Evolutionary conservation across 2,329 filamentous ascomycete genomes (phyloP).

Genomic region (Clarireedia monteithiana): DNA sequence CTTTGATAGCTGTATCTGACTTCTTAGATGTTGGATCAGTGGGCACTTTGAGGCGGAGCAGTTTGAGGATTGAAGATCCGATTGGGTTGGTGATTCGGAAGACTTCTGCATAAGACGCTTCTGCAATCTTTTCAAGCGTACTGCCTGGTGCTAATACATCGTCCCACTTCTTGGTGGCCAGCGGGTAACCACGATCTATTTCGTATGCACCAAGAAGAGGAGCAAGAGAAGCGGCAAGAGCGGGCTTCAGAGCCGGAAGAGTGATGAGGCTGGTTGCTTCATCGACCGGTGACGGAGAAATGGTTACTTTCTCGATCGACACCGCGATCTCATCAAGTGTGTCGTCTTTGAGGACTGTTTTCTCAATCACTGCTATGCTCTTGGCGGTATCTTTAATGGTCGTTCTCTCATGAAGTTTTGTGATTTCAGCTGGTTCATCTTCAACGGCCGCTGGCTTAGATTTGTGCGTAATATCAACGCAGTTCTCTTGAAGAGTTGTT

Average conservation of each 20-base stretch:
- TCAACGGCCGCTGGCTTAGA: too few relatives aligned
- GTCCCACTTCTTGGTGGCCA: slow-evolving; percentile 35
- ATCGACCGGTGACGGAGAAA: too few relatives aligned
- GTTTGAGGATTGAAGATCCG: slow-evolving; percentile 58
- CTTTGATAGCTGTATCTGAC: slow-evolving; percentile 17
- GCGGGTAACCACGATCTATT: slow-evolving; percentile 10
- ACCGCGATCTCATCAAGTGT: too few relatives aligned
- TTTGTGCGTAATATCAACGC: too few relatives aligned
- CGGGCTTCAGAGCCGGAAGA: neutral
- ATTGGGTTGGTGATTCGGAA: slow-evolving; percentile 52
- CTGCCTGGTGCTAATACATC: slow-evolving; percentile 48
- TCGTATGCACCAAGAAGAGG: slow-evolving; percentile 18
- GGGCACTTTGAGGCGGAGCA: slow-evolving; percentile 43
- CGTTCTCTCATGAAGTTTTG: neutral
- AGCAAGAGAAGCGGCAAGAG: slow-evolving; percentile 9
- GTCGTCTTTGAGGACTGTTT: too few relatives aligned
- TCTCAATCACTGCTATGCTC: too few relatives aligned
- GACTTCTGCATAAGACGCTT: slow-evolving; percentile 59
- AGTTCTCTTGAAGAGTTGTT: neutral
- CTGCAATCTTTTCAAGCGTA: slow-evolving; percentile 54
- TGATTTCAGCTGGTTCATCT: neutral
- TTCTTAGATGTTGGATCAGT: slow-evolving; percentile 15
- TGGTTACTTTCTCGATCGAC: too few relatives aligned
- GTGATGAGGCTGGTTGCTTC: neutral
- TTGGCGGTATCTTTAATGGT: neutral